Conservation (phyloP, 1,139 yeast genomes). For the Scheffersomyces parashehatae region DNA sequence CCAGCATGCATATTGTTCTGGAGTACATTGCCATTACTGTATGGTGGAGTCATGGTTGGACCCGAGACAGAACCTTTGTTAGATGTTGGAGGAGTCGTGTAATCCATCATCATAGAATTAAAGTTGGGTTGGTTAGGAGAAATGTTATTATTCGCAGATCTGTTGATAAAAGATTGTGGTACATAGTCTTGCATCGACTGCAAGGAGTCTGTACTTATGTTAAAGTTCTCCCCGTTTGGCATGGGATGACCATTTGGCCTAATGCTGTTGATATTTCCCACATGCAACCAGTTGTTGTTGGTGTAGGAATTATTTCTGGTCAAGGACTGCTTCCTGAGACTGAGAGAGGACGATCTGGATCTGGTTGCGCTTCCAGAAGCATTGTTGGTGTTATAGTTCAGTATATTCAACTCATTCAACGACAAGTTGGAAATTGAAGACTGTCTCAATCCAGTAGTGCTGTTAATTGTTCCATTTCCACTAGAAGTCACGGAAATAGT, state of each 20-base stretch:
- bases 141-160: conserved; percentile 23
- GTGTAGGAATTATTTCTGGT: conserved; percentile 44
- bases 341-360: conserved; percentile 28
- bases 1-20: conserved; percentile 17
- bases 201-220: conserved; percentile 43
- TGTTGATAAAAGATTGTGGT: conserved; percentile 40
- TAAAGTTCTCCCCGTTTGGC: conserved; percentile 21
- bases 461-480: conserved; percentile 12
- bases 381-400: conserved; percentile 25
- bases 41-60: conserved; percentile 16
- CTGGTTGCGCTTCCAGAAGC: conserved; percentile 9
- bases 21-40: conserved; percentile 10
- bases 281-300: conserved; percentile 46
- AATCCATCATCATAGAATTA: conserved; percentile 43
- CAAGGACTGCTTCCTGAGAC: conserved; percentile 46
- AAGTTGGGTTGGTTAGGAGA: conserved; percentile 13
- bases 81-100: conserved; percentile 46
- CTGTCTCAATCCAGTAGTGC: conserved; percentile 22
- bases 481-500: conserved; percentile 20
- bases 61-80: conserved; percentile 34
- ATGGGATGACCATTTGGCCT: conserved; percentile 20
- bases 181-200: conserved; percentile 49
- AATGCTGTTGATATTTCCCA: conserved; percentile 43
- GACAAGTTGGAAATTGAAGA: conserved; percentile 45
- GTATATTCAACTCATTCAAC: conserved; percentile 41